A percentile compares a stretch with the other conserved stretches of the same genome.
Evolutionary conservation across 2,329 filamentous ascomycete species (phyloP).

Genomic region (Fusarium drepaniforme): DNA sequence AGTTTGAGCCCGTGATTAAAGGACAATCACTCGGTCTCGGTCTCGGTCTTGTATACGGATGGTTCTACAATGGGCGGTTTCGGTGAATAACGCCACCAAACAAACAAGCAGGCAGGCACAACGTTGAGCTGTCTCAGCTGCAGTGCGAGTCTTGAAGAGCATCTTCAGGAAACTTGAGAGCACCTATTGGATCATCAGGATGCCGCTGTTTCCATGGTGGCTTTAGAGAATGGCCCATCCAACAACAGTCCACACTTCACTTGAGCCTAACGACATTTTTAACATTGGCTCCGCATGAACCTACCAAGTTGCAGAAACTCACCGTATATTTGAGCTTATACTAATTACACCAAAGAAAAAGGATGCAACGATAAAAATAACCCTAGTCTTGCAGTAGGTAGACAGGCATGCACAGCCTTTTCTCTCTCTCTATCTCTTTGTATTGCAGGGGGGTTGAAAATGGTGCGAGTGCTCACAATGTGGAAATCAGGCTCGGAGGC

Average conservation of each 20-base stretch:
- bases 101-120: neutral
- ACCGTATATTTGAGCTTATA: neutral
- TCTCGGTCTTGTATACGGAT: neutral
- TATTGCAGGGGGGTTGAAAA: constrained; percentile 8
- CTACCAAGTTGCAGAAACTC: neutral
- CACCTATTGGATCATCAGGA: neutral
- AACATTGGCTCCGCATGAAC: neutral
- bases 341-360: neutral
- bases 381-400: neutral
- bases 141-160: neutral
- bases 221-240: neutral
- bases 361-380: neutral
- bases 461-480: too few relatives aligned
- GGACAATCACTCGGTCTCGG: neutral
- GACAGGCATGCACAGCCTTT: neutral
- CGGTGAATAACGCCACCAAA: neutral
- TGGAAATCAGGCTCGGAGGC: too few relatives aligned
- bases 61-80: neutral
- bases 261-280: neutral
- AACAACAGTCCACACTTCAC: neutral
- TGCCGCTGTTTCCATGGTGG: neutral
- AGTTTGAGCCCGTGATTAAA: neutral
- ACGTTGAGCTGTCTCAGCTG: constrained; percentile 1
- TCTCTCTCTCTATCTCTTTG: neutral
- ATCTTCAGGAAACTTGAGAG: neutral